phyloP scores from a whole-genome alignment of 208 protist genomes.

The Crithidia bombi region DNA sequence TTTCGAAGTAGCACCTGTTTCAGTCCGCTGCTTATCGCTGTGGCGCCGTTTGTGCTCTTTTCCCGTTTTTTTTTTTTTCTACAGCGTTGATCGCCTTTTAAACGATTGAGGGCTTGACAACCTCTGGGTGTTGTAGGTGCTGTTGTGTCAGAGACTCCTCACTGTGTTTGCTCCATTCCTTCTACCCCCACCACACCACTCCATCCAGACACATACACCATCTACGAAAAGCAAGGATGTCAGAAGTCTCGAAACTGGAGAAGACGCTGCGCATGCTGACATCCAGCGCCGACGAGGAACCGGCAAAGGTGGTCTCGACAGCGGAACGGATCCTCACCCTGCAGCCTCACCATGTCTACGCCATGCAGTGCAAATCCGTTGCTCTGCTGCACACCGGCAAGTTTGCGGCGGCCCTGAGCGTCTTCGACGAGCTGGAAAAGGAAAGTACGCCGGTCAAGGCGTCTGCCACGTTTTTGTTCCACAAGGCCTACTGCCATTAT shows the following conservation, averaged over 20 bases:
- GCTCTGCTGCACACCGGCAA: slow-evolving; percentile 66
- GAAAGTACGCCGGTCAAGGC: slow-evolving; percentile 2
- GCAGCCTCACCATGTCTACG: slow-evolving; percentile 54
- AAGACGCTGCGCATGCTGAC: slow-evolving; percentile 63
- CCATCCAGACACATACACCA: slow-evolving; percentile 11
- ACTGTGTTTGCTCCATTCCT: too few relatives aligned
- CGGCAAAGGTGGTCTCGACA: slow-evolving; percentile 50
- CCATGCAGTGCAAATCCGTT: slow-evolving; percentile 73
- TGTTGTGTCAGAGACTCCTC: too few relatives aligned
- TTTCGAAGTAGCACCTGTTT: too few relatives aligned
- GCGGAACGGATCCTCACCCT: slow-evolving; percentile 75
- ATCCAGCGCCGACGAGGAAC: slow-evolving; percentile 43
- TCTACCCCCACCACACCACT: too few relatives aligned
- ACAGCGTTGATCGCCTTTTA: neutral
- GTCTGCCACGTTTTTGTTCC: slow-evolving; percentile 46
- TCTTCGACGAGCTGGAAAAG: slow-evolving; percentile 51
- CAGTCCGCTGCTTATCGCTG: too few relatives aligned
- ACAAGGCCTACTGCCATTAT: slow-evolving; percentile 82
- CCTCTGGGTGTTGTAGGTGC: neutral
- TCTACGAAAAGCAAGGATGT: slow-evolving; percentile 41
- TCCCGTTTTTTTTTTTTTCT: slow-evolving; percentile 14
- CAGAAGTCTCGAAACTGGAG: slow-evolving; percentile 69
- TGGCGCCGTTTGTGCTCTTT: slow-evolving; percentile 23
- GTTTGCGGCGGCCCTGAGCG: slow-evolving; percentile 63
- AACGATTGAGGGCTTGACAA: neutral